Evolutionary conservation across 2,329 filamentous ascomycete species (phyloP).

Genomic region (Geosmithia putterillii): DNA sequence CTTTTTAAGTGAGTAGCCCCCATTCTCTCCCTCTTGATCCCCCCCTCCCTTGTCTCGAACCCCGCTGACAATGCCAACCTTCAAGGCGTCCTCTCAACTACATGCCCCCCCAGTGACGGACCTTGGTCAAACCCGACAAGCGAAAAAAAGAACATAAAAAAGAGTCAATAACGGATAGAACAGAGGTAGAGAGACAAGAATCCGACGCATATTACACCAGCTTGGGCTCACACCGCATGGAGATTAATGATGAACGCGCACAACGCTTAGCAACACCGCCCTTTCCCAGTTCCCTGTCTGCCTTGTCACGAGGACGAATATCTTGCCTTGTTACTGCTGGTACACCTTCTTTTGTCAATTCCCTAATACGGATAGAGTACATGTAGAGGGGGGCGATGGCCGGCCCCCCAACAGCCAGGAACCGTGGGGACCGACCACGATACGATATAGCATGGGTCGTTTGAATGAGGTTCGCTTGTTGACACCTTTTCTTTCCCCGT

Average conservation of each 20-base stretch:
- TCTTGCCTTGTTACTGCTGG: too few relatives aligned
- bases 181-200: not conserved
- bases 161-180: not conserved
- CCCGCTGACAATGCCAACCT: not conserved
- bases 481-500: too few relatives aligned
- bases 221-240: not conserved
- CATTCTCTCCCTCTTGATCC: conserved; percentile 1
- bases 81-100: conserved; percentile 72
- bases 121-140: not conserved
- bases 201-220: not conserved
- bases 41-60: not conserved
- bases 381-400: too few relatives aligned
- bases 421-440: too few relatives aligned
- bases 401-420: too few relatives aligned
- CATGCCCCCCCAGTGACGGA: conserved; percentile 49
- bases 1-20: conserved; percentile 76
- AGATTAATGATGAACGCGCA: not conserved
- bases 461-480: too few relatives aligned
- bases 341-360: too few relatives aligned
- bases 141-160: not conserved
- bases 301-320: too few relatives aligned
- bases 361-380: too few relatives aligned
- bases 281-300: too few relatives aligned
- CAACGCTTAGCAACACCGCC: not conserved
- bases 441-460: too few relatives aligned